A percentile compares a stretch with the other conserved stretches of the same genome.
phyloP scores from a whole-genome alignment of 176 grass and related monocot genomes.

The Bothriochloa decipiens region DNA sequence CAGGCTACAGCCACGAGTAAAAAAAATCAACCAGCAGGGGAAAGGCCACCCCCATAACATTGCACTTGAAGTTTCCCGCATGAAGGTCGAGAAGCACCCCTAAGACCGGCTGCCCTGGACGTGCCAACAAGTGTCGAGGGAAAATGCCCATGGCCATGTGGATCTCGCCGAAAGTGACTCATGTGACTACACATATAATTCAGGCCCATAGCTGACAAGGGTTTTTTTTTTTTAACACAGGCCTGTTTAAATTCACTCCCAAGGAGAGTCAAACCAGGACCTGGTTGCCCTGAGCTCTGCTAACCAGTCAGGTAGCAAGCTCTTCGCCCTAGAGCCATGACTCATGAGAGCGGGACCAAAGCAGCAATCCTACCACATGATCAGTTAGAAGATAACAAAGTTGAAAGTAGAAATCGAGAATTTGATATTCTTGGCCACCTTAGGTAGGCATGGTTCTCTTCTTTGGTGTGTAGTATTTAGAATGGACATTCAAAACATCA shows the following conservation, averaged over 20 bases:
- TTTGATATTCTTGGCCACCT: slow-evolving; percentile 2
- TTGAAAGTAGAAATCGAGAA: background rate
- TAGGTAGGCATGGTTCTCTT: background rate
- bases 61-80: too few species aligned
- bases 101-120: background rate
- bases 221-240: background rate
- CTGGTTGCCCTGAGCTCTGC: background rate
- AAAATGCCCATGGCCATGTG: background rate
- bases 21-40: too few species aligned
- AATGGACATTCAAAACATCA: slow-evolving; percentile 23
- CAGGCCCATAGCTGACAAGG: background rate
- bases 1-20: too few species aligned
- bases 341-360: background rate
- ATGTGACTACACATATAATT: background rate
- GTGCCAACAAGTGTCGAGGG: background rate
- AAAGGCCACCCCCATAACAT: too few species aligned
- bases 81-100: too few species aligned
- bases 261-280: background rate
- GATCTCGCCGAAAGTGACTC: background rate
- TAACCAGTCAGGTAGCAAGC: background rate
- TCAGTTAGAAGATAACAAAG: slow-evolving; percentile 22
- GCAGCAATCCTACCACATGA: background rate
- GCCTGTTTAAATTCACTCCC: background rate
- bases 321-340: background rate
- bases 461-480: background rate